Conservation (phyloP, 257 asterid genomes). For the Avicennia marina region DNA sequence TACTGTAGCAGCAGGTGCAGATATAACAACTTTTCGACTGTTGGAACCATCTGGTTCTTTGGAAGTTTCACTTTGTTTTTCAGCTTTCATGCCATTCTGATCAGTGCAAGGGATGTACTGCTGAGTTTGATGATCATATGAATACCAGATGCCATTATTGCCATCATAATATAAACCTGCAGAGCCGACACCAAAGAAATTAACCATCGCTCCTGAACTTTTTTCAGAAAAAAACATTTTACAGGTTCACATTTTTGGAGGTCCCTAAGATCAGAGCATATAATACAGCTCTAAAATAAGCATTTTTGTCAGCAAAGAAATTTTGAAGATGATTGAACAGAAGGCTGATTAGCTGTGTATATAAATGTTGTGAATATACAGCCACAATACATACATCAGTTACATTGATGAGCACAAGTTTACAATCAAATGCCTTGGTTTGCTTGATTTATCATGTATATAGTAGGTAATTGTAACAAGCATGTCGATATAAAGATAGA, state of each 20-base stretch:
- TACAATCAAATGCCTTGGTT: neutral
- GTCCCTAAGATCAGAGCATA: neutral
- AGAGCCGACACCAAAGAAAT: conserved; percentile 8
- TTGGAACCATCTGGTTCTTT: conserved; percentile 50
- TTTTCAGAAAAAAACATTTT: conserved; percentile 2
- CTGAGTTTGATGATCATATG: conserved; percentile 77
- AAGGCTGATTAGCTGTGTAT: neutral
- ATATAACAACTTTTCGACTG: conserved; percentile 66
- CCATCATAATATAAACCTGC: conserved; percentile 94
- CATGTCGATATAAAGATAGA: too few species aligned
- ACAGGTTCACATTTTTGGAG: neutral
- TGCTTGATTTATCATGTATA: neutral
- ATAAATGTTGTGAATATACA: neutral
- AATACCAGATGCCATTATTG: conserved; percentile 86
- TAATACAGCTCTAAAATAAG: neutral
- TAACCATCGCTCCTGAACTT: conserved; percentile 4
- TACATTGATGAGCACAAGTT: neutral
- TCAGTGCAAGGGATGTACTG: conserved; percentile 76
- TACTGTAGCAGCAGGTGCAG: conserved; percentile 96
- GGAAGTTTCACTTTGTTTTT: conserved; percentile 46
- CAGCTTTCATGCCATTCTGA: conserved; percentile 66
- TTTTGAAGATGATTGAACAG: neutral
- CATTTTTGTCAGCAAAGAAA: neutral
- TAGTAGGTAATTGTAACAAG: neutral
- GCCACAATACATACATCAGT: neutral